Conservation (phyloP, 2,329 filamentous ascomycete species). For the Epichloe scottii region DNA sequence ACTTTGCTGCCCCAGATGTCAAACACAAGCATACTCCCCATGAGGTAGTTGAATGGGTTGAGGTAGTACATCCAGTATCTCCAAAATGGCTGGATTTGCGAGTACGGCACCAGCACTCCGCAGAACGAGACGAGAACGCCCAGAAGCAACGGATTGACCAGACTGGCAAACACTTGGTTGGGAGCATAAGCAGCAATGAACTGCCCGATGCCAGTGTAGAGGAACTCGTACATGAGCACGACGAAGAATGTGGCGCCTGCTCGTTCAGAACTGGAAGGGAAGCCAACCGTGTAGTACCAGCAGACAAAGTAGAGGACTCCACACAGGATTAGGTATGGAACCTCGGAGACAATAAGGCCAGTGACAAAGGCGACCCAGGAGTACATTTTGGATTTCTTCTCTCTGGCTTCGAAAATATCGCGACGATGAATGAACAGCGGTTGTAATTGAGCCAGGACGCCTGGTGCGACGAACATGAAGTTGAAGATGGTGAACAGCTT, state of each 20-base stretch:
- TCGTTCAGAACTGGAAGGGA: constrained; percentile 28
- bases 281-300: constrained; percentile 47
- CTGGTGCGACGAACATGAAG: constrained; percentile 49
- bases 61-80: constrained; percentile 50
- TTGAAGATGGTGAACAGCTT: constrained; percentile 49
- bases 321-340: constrained; percentile 32
- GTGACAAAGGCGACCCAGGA: constrained; percentile 47
- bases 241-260: constrained; percentile 41
- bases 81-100: constrained; percentile 54
- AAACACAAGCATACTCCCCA: constrained; percentile 43
- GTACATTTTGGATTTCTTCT: constrained; percentile 51
- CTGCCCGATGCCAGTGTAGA: constrained; percentile 49
- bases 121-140: constrained; percentile 56
- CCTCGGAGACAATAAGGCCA: constrained; percentile 34
- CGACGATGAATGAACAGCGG: constrained; percentile 44
- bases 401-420: constrained; percentile 44
- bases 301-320: constrained; percentile 36
- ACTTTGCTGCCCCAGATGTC: constrained; percentile 34
- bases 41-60: constrained; percentile 50
- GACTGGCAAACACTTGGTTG: constrained; percentile 45
- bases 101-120: constrained; percentile 60
- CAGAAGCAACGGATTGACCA: constrained; percentile 44
- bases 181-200: constrained; percentile 51
- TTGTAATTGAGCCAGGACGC: constrained; percentile 45
- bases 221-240: constrained; percentile 46